Base-by-base conservation (phyloP, 257 asterid species). In the Gentiana dahurica region DNA sequence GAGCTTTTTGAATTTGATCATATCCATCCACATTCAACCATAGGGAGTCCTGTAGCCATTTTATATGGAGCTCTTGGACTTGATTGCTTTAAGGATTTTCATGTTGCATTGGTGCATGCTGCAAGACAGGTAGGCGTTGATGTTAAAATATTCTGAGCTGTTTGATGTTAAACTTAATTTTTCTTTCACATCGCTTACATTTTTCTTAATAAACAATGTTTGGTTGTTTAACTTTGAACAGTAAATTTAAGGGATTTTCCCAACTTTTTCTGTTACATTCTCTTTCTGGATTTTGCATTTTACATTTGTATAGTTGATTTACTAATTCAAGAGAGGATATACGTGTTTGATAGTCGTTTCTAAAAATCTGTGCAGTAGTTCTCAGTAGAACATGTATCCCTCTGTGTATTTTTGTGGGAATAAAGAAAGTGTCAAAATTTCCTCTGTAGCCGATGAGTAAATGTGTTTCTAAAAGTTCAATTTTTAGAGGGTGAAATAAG, bases 21-120 rank as follows among this genome's bases (percentile, higher is more conserved):
- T 66, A 77, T 88, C 65, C 97, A 92, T 71, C 92, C 87, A 11
- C 84, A 78, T 66, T 88, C 97, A 73, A 69, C 75, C 61, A 67
- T 72, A 67, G 94, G 93, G 75, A 77, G 80, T 69, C 80, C 80
- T 47, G 64, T 79, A 53, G 79, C 84, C 57, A 70, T 92, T 62
- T 83, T 92, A 55, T 87, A 92, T 78, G 98, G 97, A 65, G 86
- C 95, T 77, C 84, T 88, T 55, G 98, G 95, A 72, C 80, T 89
- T 51, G 78, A 72, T 61, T 92, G 97, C 84, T 92, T 88, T 46
- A 83, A 71, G 73, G 85, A 85, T 69, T 88, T 92, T 77, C 97
- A 92, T 73, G 53, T 36, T 44, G 70, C 70, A 64, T 69, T 92
- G 83, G 79, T 81, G 36, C 79, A 75, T 65, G 90, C 97, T 64